These are phyloP conservation scores for Aspergillus sp. DNA, from an alignment of 2,329 filamentous ascomycete genomes.

Conservation along the genomic window DNA sequence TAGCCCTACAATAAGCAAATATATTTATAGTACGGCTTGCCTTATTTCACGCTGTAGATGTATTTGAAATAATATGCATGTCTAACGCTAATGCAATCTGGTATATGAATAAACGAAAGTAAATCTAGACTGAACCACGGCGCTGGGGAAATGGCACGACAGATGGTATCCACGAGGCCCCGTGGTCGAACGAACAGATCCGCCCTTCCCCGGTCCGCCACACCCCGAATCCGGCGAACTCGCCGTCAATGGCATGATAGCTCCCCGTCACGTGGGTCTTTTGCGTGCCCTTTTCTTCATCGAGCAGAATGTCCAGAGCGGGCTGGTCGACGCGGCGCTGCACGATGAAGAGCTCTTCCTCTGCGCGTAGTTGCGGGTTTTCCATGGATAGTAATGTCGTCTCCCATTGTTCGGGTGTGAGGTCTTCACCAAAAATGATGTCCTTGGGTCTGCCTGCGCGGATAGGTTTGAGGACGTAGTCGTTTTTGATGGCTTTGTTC, in stretches of 20 bases:
- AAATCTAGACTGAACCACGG: no score
- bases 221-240: constrained; percentile 12
- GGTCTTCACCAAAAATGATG: background rate
- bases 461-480: background rate
- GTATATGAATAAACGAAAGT: no score
- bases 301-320: background rate
- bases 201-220: constrained; percentile 15
- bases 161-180: background rate
- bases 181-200: background rate
- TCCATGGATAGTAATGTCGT: background rate
- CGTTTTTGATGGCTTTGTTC: background rate
- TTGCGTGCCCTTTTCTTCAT: background rate
- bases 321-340: background rate
- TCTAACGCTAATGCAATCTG: no score
- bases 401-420: background rate
- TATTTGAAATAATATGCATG: no score
- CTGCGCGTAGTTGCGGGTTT: background rate
- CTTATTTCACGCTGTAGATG: no score
- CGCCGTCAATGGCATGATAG: constrained; percentile 15
- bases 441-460: background rate
- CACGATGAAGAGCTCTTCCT: background rate
- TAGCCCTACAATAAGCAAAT: no score
- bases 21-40: no score
- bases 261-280: constrained; percentile 10
- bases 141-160: background rate